phyloP scores from a whole-genome alignment of 441 rosid species.

The Croton setiger region DNA sequence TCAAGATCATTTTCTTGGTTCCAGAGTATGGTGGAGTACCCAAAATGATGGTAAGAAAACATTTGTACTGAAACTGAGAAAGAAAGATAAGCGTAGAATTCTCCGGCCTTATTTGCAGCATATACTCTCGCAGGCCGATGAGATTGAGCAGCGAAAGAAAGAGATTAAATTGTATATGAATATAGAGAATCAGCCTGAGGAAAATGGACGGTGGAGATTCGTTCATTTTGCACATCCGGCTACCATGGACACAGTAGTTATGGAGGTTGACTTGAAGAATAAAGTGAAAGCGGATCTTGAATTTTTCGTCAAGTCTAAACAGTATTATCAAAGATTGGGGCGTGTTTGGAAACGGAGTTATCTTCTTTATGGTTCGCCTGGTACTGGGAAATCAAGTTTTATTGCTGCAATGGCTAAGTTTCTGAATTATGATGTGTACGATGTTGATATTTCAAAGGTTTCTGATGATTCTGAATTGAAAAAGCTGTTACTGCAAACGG shows the following conservation, averaged over 20 bases:
- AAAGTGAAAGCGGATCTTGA: conserved; percentile 68
- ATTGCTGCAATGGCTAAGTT: conserved; percentile 87
- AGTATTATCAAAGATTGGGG: conserved; percentile 62
- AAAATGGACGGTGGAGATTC: conserved; percentile 50
- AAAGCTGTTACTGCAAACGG: conserved; percentile 56
- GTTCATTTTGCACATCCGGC: conserved; percentile 64
- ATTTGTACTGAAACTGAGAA: conserved; percentile 57
- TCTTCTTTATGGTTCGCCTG: conserved; percentile 70
- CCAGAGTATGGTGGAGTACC: conserved; percentile 62
- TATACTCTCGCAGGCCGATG: conserved; percentile 59
- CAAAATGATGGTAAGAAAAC: conserved; percentile 13
- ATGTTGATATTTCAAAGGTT: conserved; percentile 63
- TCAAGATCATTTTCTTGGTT: conserved; percentile 59
- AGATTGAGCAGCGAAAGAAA: conserved; percentile 46
- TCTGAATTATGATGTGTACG: conserved; percentile 63
- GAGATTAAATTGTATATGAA: conserved; percentile 58
- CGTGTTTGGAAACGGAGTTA: conserved; percentile 81
- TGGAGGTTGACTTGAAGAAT: conserved; percentile 61
- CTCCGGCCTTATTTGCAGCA: conserved; percentile 75
- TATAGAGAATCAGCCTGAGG: conserved; percentile 13
- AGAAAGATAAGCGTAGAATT: conserved; percentile 64
- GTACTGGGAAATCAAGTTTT: conserved; percentile 89
- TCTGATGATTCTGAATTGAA: conserved; percentile 56
- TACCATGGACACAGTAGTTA: conserved; percentile 57
- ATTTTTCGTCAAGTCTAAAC: conserved; percentile 54